Percentiles rank a stretch among this genome's conserved stretches.
phyloP scores from a whole-genome alignment of 352 stramenopile genomes.

The Globisporangium solare region DNA sequence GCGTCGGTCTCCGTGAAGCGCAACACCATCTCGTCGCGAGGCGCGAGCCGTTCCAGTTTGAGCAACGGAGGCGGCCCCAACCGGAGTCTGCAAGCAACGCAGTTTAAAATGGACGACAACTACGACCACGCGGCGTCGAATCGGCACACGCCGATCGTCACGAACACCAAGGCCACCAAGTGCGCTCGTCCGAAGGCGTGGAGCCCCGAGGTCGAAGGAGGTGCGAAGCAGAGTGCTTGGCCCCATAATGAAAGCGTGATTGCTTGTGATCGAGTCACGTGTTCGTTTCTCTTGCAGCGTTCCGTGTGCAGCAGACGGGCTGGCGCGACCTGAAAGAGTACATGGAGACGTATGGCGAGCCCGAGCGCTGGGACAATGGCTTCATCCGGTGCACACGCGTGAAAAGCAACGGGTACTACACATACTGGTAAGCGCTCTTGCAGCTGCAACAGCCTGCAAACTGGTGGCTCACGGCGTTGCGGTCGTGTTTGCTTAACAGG shows the following conservation, averaged over 20 bases:
- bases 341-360: constrained; percentile 69
- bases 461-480: too few species aligned
- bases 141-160: constrained; percentile 32
- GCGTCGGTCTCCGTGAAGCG: constrained; percentile 25
- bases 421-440: constrained; percentile 47
- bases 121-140: constrained; percentile 23
- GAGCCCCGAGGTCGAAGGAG: constrained; percentile 62
- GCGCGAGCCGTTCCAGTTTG: constrained; percentile 15
- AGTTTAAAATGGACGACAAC: constrained; percentile 58
- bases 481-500: constrained; percentile 15
- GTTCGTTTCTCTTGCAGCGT: constrained; percentile 22
- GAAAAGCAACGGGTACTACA: constrained; percentile 82
- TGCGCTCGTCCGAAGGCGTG: constrained; percentile 71
- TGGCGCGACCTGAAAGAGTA: constrained; percentile 81
- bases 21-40: constrained; percentile 33
- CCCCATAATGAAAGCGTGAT: background rate
- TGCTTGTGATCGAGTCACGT: background rate
- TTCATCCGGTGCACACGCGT: constrained; percentile 76
- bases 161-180: constrained; percentile 45
- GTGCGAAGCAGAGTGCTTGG: constrained; percentile 7
- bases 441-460: background rate
- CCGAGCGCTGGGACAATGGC: constrained; percentile 68
- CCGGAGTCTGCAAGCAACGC: constrained; percentile 16
- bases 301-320: constrained; percentile 66
- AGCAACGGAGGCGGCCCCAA: constrained; percentile 6